Conservation (phyloP, 129 eudicot species). For the Calendula officinalis region DNA sequence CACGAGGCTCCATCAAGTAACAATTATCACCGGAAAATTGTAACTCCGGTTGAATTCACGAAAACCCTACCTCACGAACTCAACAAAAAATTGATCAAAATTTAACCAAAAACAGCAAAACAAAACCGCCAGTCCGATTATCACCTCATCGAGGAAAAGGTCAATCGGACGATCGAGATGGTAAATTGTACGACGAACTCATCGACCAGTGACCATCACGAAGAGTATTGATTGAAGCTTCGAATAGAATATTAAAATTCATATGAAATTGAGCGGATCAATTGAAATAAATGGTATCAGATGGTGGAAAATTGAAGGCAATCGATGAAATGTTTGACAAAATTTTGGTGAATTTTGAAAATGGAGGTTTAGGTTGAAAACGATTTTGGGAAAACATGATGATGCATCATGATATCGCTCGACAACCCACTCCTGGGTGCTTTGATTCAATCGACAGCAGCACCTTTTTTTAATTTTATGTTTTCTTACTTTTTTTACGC, state of each 20-base stretch:
- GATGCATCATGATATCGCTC: constrained; percentile 22
- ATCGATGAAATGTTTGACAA: background rate
- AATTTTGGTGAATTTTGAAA: constrained; percentile 10
- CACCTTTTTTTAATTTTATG: no score
- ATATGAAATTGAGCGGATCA: background rate
- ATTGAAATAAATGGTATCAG: background rate
- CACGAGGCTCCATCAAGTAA: constrained; percentile 77
- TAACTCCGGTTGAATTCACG: constrained; percentile 2
- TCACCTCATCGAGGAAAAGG: constrained; percentile 14
- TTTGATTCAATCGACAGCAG: no score
- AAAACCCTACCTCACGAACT: constrained; percentile 14
- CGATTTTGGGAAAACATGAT: constrained; percentile 20
- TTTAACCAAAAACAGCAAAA: background rate
- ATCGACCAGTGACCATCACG: constrained; percentile 6
- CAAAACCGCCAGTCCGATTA: constrained; percentile 5
- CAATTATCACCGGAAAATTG: background rate
- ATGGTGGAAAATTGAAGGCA: background rate
- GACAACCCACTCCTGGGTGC: background rate
- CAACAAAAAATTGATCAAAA: background rate
- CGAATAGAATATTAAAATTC: background rate
- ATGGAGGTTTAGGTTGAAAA: constrained; percentile 30
- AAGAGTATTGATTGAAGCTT: constrained; percentile 11
- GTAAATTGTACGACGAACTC: constrained; percentile 3
- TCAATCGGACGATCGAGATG: constrained; percentile 26
- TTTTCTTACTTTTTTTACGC: no score